Evolutionary conservation across 805 yeast genomes (phyloP), one percentile per base, ranked within the genome.

Genomic region (Ogataea nakhonphanomensis): DNA sequence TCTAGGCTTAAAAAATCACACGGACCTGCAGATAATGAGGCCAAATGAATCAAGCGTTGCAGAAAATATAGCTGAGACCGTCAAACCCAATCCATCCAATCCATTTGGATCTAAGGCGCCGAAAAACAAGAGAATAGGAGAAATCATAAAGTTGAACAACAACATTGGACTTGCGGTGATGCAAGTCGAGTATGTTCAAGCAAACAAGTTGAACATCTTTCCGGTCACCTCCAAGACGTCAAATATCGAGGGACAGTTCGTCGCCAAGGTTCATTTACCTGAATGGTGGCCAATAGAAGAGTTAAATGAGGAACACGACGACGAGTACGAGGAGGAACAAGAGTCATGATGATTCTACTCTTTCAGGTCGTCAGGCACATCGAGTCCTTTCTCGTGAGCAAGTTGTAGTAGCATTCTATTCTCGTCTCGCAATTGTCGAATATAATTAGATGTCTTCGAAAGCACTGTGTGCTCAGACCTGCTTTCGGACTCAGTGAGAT

Each of bases 401-500:
- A 65, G 40, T 24, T 61, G 49, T 12, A 78, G 54, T 41, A 82
- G 67, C 35, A 58, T 52, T 12, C 55, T 55, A 54, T 81, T 78
- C 45, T 79, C 81, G 5, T 57, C 58, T 46, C 75, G 69, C 26
- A 83, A 59, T 46, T 69, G 57, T 35, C 66, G 69, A 23, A 83
- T 69, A 51, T 77, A 79, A 32, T 75, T 75, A 7, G 59, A 50
- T 13, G 65, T 59, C 55, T 86, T 83, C 11, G 78, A 71, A 43
- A 89, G 71, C 8, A 90, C 85, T 12, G 79, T 70, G 25, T 86
- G 71, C 54, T 90, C 98, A 1, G 95, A 83, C 30, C 96, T 67
- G 39, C 83, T 79, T 51, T 91, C 96, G 17, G 69, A 66, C n/a
- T 71, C 70, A 1, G 74, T 69, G 30, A 90, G 65, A 7, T 75